These are phyloP conservation scores for Exophiala lecanii-corni DNA, from an alignment of 2,329 filamentous ascomycete genomes.

Conservation along the genomic window DNA sequence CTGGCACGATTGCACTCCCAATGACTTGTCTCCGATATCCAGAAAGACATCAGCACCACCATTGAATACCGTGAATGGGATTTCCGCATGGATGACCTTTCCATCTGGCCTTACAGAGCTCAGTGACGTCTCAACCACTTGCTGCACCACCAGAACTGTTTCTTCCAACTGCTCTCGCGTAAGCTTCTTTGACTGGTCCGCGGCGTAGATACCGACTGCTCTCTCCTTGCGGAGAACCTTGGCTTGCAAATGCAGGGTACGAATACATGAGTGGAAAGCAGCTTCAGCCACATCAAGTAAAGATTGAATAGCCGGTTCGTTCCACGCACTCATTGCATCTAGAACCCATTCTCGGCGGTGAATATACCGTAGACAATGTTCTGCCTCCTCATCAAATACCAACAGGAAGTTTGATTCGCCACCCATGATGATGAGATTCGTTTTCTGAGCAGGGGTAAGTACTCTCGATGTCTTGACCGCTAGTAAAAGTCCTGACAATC, in stretches of 20 bases:
- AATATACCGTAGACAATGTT: slow-evolving; percentile 64
- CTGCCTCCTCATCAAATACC: slow-evolving; percentile 62
- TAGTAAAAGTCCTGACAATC: slow-evolving; percentile 81
- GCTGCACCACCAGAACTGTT: slow-evolving; percentile 89
- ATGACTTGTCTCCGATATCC: slow-evolving; percentile 96
- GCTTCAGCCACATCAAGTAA: slow-evolving; percentile 87
- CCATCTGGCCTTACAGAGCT: slow-evolving; percentile 37
- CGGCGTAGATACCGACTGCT: slow-evolving; percentile 71
- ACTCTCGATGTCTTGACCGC: slow-evolving; percentile 61
- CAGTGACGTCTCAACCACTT: slow-evolving; percentile 76
- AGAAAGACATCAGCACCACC: slow-evolving; percentile 97
- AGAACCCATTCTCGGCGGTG: slow-evolving; percentile 55
- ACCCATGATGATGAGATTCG: slow-evolving; percentile 84
- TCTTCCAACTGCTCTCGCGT: slow-evolving; percentile 88
- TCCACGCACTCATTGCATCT: slow-evolving; percentile 49
- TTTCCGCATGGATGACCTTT: slow-evolving; percentile 18
- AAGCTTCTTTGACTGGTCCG: slow-evolving; percentile 59
- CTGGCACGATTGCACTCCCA: slow-evolving; percentile 91
- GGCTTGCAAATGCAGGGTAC: slow-evolving; percentile 68
- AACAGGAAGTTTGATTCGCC: slow-evolving; percentile 97
- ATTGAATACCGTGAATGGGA: slow-evolving; percentile 98
- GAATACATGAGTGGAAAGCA: slow-evolving; percentile 75
- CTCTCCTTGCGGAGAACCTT: slow-evolving; percentile 81
- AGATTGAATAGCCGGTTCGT: slow-evolving; percentile 64
- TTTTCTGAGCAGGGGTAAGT: slow-evolving; percentile 63